phyloP scores from a whole-genome alignment of 2,329 filamentous ascomycete species.

The Diaporthe vexans region DNA sequence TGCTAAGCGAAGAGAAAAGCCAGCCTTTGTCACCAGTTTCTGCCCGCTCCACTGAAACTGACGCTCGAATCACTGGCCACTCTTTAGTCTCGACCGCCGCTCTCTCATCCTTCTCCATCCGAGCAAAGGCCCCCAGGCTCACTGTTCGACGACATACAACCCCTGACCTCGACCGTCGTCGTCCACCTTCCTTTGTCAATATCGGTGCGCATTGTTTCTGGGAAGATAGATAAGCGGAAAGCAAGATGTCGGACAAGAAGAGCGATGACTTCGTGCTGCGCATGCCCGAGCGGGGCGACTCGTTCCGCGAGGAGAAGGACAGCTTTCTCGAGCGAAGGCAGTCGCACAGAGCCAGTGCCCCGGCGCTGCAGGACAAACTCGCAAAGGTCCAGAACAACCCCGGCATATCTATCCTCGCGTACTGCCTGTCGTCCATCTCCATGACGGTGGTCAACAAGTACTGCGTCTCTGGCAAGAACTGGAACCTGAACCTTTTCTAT shows the following conservation, averaged over 20 bases:
- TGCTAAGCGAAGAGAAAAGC: slow-evolving; percentile 28
- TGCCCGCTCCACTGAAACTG: background rate
- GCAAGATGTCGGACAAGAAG: slow-evolving; percentile 88
- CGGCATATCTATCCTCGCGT: slow-evolving; percentile 84
- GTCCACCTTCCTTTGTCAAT: slow-evolving; percentile 14
- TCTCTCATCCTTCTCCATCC: background rate
- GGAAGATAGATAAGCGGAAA: slow-evolving; percentile 34
- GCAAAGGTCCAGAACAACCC: slow-evolving; percentile 80
- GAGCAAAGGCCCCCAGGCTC: slow-evolving; percentile 4
- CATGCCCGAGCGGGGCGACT: slow-evolving; percentile 72
- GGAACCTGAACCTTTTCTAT: slow-evolving; percentile 98
- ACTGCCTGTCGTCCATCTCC: slow-evolving; percentile 96
- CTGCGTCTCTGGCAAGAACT: slow-evolving; percentile 89
- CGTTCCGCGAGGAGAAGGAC: slow-evolving; percentile 67
- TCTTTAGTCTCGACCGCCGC: background rate
- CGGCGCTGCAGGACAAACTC: slow-evolving; percentile 55
- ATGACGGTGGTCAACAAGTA: slow-evolving; percentile 99
- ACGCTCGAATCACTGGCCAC: slow-evolving; percentile 8
- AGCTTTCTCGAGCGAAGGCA: slow-evolving; percentile 62
- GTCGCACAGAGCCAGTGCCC: slow-evolving; percentile 52
- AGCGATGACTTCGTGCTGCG: slow-evolving; percentile 84
- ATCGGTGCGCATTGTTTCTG: background rate
- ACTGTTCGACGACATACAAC: slow-evolving; percentile 24
- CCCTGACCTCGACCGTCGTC: slow-evolving; percentile 4
- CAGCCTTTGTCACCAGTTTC: slow-evolving; percentile 10